Percentiles rank a stretch among this genome's conserved stretches.
phyloP scores from a whole-genome alignment of 768 basidiomycete genomes.

The Termitomyces sp. region DNA sequence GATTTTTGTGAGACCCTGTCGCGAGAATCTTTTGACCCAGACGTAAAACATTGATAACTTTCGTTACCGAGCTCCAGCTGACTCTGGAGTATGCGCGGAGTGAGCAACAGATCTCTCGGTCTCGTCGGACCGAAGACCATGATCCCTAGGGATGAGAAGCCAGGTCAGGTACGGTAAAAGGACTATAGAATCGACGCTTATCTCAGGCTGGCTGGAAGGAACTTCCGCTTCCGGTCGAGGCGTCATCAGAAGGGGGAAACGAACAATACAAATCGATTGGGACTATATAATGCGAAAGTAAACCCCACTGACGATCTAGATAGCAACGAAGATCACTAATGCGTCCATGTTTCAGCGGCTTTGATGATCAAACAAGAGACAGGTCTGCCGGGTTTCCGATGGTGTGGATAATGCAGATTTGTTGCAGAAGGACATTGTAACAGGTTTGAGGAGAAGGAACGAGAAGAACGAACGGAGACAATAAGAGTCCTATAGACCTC shows the following conservation, averaged over 20 bases:
- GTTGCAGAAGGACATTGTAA: background rate
- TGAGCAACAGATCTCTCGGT: slow-evolving; percentile 6
- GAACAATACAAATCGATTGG: slow-evolving; percentile 7
- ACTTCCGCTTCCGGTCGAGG: slow-evolving; percentile 32
- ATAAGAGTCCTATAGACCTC: too few relatives aligned
- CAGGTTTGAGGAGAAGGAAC: background rate
- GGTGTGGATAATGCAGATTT: background rate
- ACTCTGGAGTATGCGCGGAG: slow-evolving; percentile 21
- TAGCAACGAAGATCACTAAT: slow-evolving; percentile 3
- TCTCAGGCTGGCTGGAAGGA: slow-evolving; percentile 38
- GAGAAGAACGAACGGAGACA: too few relatives aligned
- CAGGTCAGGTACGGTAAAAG: slow-evolving; percentile 6
- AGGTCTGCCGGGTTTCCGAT: background rate
- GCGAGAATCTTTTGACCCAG: slow-evolving; percentile 36
- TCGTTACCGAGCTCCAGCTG: slow-evolving; percentile 30
- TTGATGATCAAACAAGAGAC: background rate
- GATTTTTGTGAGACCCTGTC: slow-evolving; percentile 33
- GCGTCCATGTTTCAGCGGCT: background rate
- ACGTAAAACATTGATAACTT: slow-evolving; percentile 47
- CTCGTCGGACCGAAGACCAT: slow-evolving; percentile 8
- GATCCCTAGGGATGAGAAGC: slow-evolving; percentile 8
- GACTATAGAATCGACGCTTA: slow-evolving; percentile 19
- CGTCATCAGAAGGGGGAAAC: slow-evolving; percentile 22
- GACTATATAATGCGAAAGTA: background rate
- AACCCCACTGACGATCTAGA: background rate